A percentile compares a stretch with the other conserved stretches of the same genome.
These are phyloP conservation scores for Claviceps sp. DNA, from an alignment of 2,329 filamentous ascomycete species.

Conservation along the genomic window DNA sequence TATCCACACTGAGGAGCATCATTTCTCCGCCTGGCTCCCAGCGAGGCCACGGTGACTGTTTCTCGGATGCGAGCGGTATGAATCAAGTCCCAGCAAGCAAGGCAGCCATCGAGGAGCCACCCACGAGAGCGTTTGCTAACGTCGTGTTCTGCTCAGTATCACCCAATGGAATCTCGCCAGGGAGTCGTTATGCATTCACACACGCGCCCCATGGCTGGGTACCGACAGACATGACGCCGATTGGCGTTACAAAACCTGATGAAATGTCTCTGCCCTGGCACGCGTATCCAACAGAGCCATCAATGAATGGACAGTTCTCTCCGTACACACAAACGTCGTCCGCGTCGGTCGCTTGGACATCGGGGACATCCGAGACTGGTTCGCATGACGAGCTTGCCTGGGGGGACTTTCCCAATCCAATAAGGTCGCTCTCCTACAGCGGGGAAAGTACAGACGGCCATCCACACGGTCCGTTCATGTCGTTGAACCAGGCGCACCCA, in stretches of 20 bases:
- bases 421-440: slow-evolving; percentile 35
- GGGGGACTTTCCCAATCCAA: slow-evolving; percentile 27
- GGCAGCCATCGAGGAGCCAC: not conserved
- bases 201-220: slow-evolving; percentile 30
- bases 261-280: slow-evolving; percentile 35
- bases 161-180: slow-evolving; percentile 18
- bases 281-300: slow-evolving; percentile 34
- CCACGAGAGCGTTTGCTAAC: not conserved
- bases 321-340: slow-evolving; percentile 31
- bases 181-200: slow-evolving; percentile 25
- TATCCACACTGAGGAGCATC: not conserved
- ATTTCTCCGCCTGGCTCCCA: slow-evolving; percentile 16
- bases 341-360: slow-evolving; percentile 28
- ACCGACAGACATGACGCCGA: slow-evolving; percentile 26
- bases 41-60: slow-evolving; percentile 22
- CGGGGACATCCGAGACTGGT: slow-evolving; percentile 21
- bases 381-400: slow-evolving; percentile 32
- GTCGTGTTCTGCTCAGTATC: slow-evolving; percentile 15
- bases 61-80: slow-evolving; percentile 31
- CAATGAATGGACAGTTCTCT: slow-evolving; percentile 36
- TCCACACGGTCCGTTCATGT: slow-evolving; percentile 25
- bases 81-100: slow-evolving; percentile 4
- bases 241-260: slow-evolving; percentile 25
- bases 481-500: slow-evolving; percentile 24
- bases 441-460: slow-evolving; percentile 25